A percentile compares a stretch with the other conserved stretches of the same genome.
Evolutionary conservation across 2,329 filamentous ascomycete species (phyloP).

Genomic region (Eutypella sp.): DNA sequence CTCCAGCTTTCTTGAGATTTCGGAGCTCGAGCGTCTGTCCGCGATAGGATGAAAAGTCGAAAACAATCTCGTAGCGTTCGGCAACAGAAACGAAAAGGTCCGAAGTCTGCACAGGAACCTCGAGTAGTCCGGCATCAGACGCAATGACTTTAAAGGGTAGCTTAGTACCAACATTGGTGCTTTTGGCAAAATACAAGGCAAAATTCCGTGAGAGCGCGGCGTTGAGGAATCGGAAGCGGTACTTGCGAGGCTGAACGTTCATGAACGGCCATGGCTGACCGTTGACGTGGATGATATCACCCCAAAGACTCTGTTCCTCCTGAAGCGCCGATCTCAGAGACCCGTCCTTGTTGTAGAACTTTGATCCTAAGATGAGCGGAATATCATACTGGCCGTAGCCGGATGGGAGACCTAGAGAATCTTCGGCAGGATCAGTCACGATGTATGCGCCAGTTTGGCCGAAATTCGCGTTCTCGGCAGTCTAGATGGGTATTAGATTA

Average conservation of each 20-base stretch:
- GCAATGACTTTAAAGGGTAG: slow-evolving; percentile 49
- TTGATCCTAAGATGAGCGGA: slow-evolving; percentile 43
- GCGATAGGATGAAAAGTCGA: slow-evolving; percentile 47
- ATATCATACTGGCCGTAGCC: slow-evolving; percentile 49
- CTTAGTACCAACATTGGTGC: slow-evolving; percentile 21
- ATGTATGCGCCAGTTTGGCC: slow-evolving; percentile 55
- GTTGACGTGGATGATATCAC: slow-evolving; percentile 55
- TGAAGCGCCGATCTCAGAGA: slow-evolving; percentile 40
- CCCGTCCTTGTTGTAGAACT: slow-evolving; percentile 47
- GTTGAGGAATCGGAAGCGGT: slow-evolving; percentile 51
- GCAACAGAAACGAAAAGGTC: slow-evolving; percentile 47
- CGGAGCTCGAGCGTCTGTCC: slow-evolving; percentile 42
- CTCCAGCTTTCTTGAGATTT: slow-evolving; percentile 25
- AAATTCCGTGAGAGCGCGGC: slow-evolving; percentile 44
- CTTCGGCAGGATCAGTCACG: slow-evolving; percentile 44
- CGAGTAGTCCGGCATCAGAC: slow-evolving; percentile 48
- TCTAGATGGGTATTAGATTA: slow-evolving; percentile 28
- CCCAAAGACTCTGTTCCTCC: slow-evolving; percentile 44
- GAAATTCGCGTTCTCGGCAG: slow-evolving; percentile 50
- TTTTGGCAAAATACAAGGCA: slow-evolving; percentile 39
- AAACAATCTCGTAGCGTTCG: slow-evolving; percentile 53
- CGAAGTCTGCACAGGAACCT: slow-evolving; percentile 35
- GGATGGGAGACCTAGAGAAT: slow-evolving; percentile 42
- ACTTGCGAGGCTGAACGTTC: slow-evolving; percentile 55
- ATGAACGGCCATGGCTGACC: slow-evolving; percentile 55